Percentiles rank a stretch among this genome's conserved stretches.
Evolutionary conservation across 345 rosid species (phyloP).

Genomic region (Chamaenerion angustifolium): DNA sequence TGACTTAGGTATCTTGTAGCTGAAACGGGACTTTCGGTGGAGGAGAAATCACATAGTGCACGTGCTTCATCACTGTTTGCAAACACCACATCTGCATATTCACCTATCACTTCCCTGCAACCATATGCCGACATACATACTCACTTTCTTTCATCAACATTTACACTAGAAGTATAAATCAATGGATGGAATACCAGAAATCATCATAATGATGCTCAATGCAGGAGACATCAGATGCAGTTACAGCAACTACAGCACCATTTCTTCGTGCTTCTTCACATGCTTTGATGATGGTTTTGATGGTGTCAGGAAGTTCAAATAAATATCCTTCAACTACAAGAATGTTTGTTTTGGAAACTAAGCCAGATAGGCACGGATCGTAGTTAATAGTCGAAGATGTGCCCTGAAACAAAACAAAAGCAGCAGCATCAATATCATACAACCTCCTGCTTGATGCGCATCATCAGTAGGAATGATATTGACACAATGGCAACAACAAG

Average conservation of each 20-base stretch:
- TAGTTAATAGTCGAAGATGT: no score
- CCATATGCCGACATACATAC: no score
- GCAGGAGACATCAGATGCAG: conserved; percentile 91
- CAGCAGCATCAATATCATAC: not conserved
- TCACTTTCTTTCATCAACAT: not conserved
- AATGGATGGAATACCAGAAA: no score
- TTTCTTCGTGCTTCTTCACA: conserved; percentile 71
- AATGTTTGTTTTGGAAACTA: no score
- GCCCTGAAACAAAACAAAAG: no score
- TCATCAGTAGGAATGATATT: no score
- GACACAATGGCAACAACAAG: no score
- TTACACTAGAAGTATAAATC: no score
- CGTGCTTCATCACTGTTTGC: conserved; percentile 86
- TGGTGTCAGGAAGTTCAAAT: conserved; percentile 88
- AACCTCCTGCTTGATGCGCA: no score
- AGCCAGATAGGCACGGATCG: no score
- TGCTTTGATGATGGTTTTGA: conserved; percentile 61
- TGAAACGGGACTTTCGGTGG: conserved; percentile 56
- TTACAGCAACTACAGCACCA: conserved; percentile 80
- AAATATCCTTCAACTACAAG: conserved; percentile 87
- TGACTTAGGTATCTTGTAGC: conserved; percentile 82
- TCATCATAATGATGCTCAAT: conserved; percentile 86
- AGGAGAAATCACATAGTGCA: conserved; percentile 66
- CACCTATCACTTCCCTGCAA: conserved; percentile 81
- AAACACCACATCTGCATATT: conserved; percentile 66